Percentiles rank a stretch among this genome's conserved stretches.
These are phyloP conservation scores for Botrytis byssoidea DNA, from an alignment of 2,329 filamentous ascomycete genomes.

Conservation along the genomic window DNA sequence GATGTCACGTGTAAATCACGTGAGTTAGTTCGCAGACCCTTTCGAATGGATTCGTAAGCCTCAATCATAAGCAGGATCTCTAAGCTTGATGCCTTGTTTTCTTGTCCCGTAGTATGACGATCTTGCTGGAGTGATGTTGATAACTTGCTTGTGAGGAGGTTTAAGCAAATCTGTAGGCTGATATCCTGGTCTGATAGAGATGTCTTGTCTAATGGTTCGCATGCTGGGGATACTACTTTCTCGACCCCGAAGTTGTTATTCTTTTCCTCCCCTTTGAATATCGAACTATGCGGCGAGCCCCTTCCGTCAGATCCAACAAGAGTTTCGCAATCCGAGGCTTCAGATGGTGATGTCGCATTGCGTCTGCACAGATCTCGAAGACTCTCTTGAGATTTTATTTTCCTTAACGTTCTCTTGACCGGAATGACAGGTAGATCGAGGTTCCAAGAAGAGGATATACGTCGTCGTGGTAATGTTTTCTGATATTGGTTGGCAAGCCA, in stretches of 20 bases:
- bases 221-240: neutral
- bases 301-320: constrained; percentile 26
- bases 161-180: constrained; percentile 34
- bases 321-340: constrained; percentile 22
- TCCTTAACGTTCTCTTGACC: constrained; percentile 28
- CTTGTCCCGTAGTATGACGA: constrained; percentile 23
- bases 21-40: constrained; percentile 23
- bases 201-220: constrained; percentile 1
- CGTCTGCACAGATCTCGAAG: constrained; percentile 32
- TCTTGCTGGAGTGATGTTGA: constrained; percentile 29
- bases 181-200: constrained; percentile 26
- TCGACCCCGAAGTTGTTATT: neutral
- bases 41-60: constrained; percentile 34
- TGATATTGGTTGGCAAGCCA: constrained; percentile 32
- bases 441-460: constrained; percentile 20
- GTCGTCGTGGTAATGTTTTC: constrained; percentile 25
- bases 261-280: neutral
- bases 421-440: constrained; percentile 18
- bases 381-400: constrained; percentile 36
- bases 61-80: constrained; percentile 39
- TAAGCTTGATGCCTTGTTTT: constrained; percentile 32
- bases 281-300: constrained; percentile 7
- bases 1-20: constrained; percentile 25
- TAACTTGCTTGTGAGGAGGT: constrained; percentile 35
- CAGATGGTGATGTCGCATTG: constrained; percentile 11